Conservation (phyloP, 2,329 filamentous ascomycete genomes). For the Fonsecaea nubica region DNA sequence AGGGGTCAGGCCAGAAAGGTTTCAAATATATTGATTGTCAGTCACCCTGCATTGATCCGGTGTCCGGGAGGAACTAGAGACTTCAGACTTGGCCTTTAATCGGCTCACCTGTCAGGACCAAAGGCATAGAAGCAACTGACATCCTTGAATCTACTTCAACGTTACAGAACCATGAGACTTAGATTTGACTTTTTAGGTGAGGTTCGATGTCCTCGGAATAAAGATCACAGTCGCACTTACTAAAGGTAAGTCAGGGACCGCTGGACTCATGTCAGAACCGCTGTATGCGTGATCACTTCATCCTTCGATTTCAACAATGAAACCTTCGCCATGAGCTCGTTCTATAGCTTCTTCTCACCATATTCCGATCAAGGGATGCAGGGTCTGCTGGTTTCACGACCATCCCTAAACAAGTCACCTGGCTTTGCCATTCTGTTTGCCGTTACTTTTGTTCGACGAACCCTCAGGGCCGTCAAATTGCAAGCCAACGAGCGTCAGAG, state of each 20-base stretch:
- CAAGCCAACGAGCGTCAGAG: background rate
- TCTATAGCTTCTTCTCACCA: background rate
- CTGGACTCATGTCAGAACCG: background rate
- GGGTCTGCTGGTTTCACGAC: constrained; percentile 5
- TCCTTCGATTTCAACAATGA: constrained; percentile 3
- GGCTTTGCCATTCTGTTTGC: constrained; percentile 1
- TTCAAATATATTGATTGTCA: background rate
- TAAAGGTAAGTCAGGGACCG: background rate
- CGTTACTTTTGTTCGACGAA: background rate
- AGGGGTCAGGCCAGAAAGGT: background rate
- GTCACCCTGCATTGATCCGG: background rate
- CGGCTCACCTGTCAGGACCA: background rate
- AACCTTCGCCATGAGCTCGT: constrained; percentile 2
- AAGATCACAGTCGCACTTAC: background rate
- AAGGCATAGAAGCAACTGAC: background rate
- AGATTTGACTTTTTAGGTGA: background rate
- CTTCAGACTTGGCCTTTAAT: background rate
- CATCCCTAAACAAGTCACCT: background rate
- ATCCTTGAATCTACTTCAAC: constrained; percentile 6
- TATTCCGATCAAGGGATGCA: background rate
- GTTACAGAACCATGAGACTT: background rate
- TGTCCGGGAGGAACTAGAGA: background rate
- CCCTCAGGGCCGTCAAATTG: background rate
- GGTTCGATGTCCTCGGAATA: constrained; percentile 1
- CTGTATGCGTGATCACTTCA: background rate